These are phyloP conservation scores for Ophiocordyceps camponoti-saundersi DNA, from an alignment of 2,329 filamentous ascomycete species.

Conservation along the genomic window DNA sequence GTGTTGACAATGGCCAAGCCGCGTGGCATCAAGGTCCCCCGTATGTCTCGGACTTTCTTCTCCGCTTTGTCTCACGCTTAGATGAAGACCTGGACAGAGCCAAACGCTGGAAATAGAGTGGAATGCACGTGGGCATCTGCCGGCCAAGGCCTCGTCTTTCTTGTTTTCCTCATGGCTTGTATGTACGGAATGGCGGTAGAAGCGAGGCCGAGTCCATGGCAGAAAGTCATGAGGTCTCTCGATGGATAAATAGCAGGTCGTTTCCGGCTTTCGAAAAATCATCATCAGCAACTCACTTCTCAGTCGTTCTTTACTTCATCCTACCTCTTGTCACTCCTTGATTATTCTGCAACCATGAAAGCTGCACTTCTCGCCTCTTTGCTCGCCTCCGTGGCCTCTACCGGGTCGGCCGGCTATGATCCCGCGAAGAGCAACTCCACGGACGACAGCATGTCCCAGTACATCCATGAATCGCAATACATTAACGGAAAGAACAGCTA, in stretches of 20 bases:
- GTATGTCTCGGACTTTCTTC: background rate
- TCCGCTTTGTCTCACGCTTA: background rate
- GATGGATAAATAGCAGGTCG: background rate
- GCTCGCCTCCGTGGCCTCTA: background rate
- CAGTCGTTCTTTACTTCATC: background rate
- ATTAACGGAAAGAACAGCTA: background rate
- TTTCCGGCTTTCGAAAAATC: background rate
- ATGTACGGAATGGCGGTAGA: background rate
- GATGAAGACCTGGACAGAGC: background rate
- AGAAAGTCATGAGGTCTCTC: background rate
- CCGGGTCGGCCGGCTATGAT: background rate
- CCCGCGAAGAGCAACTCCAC: background rate
- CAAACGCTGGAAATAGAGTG: background rate
- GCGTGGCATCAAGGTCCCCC: background rate
- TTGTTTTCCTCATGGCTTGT: background rate
- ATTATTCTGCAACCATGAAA: background rate
- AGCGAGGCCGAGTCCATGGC: background rate
- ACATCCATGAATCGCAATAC: background rate
- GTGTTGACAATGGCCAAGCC: too few relatives aligned
- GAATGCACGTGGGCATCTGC: background rate
- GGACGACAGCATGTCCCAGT: background rate
- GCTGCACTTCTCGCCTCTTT: background rate
- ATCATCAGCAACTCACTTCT: background rate
- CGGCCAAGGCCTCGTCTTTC: background rate
- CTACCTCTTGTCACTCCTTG: background rate